Evolutionary conservation across 176 grass and related monocot genomes (phyloP).

Genomic region (maize (Zea mays)): DNA sequence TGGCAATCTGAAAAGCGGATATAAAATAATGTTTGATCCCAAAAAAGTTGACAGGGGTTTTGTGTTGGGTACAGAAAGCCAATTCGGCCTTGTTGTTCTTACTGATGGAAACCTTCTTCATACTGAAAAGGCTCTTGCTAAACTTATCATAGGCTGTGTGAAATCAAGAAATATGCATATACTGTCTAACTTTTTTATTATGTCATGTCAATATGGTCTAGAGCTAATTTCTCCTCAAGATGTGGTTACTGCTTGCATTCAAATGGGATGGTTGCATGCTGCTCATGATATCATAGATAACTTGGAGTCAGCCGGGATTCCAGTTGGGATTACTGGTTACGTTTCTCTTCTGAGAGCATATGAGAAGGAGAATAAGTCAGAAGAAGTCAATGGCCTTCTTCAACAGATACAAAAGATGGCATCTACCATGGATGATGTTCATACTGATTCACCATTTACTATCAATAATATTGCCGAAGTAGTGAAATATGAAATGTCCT

Average conservation of each 20-base stretch:
- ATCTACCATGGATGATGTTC: constrained; percentile 36
- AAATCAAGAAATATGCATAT: constrained; percentile 58
- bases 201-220: constrained; percentile 43
- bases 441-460: constrained; percentile 35
- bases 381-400: constrained; percentile 62
- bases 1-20: constrained; percentile 68
- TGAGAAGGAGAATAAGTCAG: constrained; percentile 52
- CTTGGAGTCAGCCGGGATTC: constrained; percentile 55
- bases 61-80: constrained; percentile 39
- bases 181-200: constrained; percentile 62
- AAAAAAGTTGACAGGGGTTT: constrained; percentile 58
- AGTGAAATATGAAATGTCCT: constrained; percentile 35
- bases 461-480: constrained; percentile 32
- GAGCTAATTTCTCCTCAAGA: constrained; percentile 37
- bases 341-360: constrained; percentile 69
- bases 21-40: constrained; percentile 65
- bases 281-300: constrained; percentile 79
- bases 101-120: constrained; percentile 54
- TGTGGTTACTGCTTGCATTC: constrained; percentile 65
- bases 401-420: constrained; percentile 65
- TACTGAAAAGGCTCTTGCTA: constrained; percentile 72
- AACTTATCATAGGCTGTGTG: constrained; percentile 65
- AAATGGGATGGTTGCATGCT: constrained; percentile 71
- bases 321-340: constrained; percentile 49
- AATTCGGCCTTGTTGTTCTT: constrained; percentile 45